A percentile compares a stretch with the other conserved stretches of the same genome.
Conservation (phyloP, 2,329 filamentous ascomycete species). For the Teratosphaeria zuluensis region DNA sequence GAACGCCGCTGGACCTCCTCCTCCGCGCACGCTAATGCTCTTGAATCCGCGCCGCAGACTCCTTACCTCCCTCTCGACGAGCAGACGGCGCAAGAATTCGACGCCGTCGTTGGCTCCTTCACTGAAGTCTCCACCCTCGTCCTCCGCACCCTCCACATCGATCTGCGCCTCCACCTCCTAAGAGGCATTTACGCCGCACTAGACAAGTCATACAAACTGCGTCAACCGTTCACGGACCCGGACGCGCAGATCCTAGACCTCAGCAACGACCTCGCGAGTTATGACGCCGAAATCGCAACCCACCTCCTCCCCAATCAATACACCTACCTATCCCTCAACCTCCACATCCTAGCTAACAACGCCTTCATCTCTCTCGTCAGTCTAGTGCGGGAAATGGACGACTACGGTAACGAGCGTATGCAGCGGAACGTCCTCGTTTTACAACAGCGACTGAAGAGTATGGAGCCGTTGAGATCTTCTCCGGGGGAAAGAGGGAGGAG, state of each 20-base stretch:
- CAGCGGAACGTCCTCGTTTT: constrained; percentile 89
- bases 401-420: constrained; percentile 73
- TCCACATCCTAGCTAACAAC: constrained; percentile 68
- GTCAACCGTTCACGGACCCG: constrained; percentile 66
- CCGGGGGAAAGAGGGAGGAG: background rate
- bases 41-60: constrained; percentile 38
- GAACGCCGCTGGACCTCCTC: constrained; percentile 78
- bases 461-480: constrained; percentile 49
- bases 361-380: constrained; percentile 63
- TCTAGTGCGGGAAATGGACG: constrained; percentile 70
- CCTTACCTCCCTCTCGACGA: constrained; percentile 81
- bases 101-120: constrained; percentile 74
- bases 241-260: constrained; percentile 73
- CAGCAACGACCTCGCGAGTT: constrained; percentile 73
- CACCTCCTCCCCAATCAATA: constrained; percentile 62
- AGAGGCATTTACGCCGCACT: constrained; percentile 59
- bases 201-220: constrained; percentile 40
- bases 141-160: constrained; percentile 77
- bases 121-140: constrained; percentile 69
- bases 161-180: constrained; percentile 76
- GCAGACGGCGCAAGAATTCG: constrained; percentile 79
- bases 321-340: constrained; percentile 63
- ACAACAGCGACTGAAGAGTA: constrained; percentile 92
- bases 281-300: constrained; percentile 70
- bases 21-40: constrained; percentile 28